Evolutionary conservation across 495 filamentous ascomycete genomes (phyloP).

Genomic region (Elasticomyces elasticus): DNA sequence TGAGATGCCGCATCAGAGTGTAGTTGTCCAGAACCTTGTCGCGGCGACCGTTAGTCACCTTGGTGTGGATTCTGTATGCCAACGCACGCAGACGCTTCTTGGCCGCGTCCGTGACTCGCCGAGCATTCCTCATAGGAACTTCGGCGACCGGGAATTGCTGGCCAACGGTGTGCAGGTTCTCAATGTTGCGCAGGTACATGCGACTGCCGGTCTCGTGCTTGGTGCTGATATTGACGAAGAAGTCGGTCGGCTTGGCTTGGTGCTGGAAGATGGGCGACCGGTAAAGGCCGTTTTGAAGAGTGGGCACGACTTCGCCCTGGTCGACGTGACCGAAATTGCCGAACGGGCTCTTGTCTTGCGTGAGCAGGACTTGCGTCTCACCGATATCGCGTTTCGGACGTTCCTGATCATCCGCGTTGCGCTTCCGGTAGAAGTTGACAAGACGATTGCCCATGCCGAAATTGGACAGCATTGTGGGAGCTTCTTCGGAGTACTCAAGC

Average conservation of each 20-base stretch:
- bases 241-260: conserved; percentile 65
- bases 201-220: conserved; percentile 62
- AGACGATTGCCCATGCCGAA: conserved; percentile 94
- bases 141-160: conserved; percentile 86
- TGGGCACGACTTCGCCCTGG: conserved; percentile 76
- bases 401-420: conserved; percentile 64
- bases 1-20: conserved; percentile 72
- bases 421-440: conserved; percentile 92
- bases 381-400: conserved; percentile 71
- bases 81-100: conserved; percentile 97
- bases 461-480: conserved; percentile 81
- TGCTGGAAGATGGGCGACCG: conserved; percentile 89
- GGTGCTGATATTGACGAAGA: conserved; percentile 70
- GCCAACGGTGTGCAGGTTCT: conserved; percentile 79
- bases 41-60: conserved; percentile 43
- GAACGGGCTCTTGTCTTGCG: conserved; percentile 91
- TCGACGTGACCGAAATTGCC: conserved; percentile 88
- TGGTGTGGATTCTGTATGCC: conserved; percentile 71
- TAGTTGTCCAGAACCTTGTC: conserved; percentile 29
- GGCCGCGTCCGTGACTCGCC: conserved; percentile 85
- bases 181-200: conserved; percentile 77
- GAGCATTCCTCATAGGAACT: conserved; percentile 83
- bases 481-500: conserved; percentile 92
- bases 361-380: conserved; percentile 73
- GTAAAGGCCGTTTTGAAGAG: conserved; percentile 91